phyloP scores from a whole-genome alignment of 495 filamentous ascomycete species.

The Chaetomidium leptoderma region DNA sequence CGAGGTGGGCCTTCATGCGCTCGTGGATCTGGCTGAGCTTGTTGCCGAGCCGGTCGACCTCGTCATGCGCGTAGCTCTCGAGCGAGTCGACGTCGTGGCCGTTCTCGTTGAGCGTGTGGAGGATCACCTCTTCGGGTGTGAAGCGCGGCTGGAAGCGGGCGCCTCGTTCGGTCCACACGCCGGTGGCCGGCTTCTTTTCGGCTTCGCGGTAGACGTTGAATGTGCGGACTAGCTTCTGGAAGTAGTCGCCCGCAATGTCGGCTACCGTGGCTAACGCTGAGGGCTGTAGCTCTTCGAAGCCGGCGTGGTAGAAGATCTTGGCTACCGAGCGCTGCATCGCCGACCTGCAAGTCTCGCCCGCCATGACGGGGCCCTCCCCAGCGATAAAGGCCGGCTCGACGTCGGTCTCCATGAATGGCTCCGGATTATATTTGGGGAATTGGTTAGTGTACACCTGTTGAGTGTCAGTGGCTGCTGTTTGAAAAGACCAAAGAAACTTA shows the following conservation, averaged over 20 bases:
- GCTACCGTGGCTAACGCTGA: conserved; percentile 87
- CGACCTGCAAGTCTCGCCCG: conserved; percentile 69
- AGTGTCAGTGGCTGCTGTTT: conserved; percentile 11
- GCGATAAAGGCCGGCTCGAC: conserved; percentile 78
- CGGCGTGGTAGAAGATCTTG: conserved; percentile 93
- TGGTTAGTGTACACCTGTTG: conserved; percentile 91
- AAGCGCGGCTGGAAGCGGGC: conserved; percentile 62
- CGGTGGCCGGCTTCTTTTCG: conserved; percentile 56
- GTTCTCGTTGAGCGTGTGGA: conserved; percentile 78
- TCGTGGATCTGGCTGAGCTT: conserved; percentile 85
- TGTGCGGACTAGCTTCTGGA: conserved; percentile 72
- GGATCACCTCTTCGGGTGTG: conserved; percentile 73
- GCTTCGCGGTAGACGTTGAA: conserved; percentile 78
- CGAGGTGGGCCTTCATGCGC: conserved; percentile 81
- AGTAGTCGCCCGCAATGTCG: conserved; percentile 85
- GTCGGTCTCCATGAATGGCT: conserved; percentile 84
- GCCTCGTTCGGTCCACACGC: conserved; percentile 37
- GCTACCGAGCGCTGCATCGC: conserved; percentile 85
- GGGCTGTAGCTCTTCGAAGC: conserved; percentile 96
- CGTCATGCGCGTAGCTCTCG: conserved; percentile 87
- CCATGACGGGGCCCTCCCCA: conserved; percentile 81
- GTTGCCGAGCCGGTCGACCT: conserved; percentile 81
- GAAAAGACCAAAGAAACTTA: conserved; percentile 37
- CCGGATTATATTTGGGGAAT: conserved; percentile 93
- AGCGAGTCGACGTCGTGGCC: conserved; percentile 77